These are phyloP conservation scores for Curvularia hawaiiensis DNA, from an alignment of 2,329 filamentous ascomycete genomes.

Conservation along the genomic window DNA sequence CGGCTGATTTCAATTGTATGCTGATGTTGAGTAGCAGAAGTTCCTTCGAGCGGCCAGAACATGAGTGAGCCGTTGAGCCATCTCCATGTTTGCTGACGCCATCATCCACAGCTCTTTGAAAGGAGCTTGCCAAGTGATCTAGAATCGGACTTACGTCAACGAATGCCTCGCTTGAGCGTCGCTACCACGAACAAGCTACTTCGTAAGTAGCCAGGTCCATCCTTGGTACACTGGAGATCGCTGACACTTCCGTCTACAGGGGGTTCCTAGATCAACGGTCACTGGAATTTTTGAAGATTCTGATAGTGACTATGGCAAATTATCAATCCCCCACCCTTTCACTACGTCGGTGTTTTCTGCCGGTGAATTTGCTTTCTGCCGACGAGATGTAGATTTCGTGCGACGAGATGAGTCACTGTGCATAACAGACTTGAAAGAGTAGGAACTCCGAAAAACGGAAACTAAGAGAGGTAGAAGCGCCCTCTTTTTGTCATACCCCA, in stretches of 20 bases:
- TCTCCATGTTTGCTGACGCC: not conserved
- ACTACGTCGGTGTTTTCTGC: not conserved
- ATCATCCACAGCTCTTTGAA: not conserved
- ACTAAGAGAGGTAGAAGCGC: constrained; percentile 5
- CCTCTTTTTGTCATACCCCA: not conserved
- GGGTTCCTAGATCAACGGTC: not conserved
- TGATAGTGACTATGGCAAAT: not conserved
- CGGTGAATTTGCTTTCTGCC: not conserved
- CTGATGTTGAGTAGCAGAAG: not conserved
- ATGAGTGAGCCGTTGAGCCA: not conserved
- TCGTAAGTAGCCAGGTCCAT: not conserved
- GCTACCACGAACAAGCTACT: not conserved
- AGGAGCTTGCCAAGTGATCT: not conserved
- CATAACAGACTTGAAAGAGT: constrained; percentile 19
- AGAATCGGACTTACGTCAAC: not conserved
- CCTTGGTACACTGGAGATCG: not conserved
- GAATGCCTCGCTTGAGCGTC: not conserved
- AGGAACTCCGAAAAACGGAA: constrained; percentile 16
- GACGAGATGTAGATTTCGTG: not conserved
- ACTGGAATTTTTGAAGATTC: not conserved
- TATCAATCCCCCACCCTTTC: not conserved
- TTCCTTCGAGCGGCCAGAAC: not conserved
- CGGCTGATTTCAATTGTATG: not conserved
- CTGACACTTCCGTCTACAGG: not conserved
- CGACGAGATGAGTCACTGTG: constrained; percentile 12